Evolutionary conservation across 2,329 filamentous ascomycete species (phyloP).

Genomic region (Hawksworthiomyces lignivorus): DNA sequence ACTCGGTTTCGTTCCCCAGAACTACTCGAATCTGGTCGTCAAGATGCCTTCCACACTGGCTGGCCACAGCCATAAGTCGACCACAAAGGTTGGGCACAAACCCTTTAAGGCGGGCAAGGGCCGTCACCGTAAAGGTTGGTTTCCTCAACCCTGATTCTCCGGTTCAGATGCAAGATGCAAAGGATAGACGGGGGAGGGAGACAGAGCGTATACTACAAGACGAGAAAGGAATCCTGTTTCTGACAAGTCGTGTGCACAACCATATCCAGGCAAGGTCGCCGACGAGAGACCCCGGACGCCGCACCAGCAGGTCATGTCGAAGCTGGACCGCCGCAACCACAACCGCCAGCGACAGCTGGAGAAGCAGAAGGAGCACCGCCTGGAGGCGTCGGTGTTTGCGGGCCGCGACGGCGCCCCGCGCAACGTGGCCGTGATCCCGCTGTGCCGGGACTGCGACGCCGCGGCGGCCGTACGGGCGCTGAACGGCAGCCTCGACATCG

Average conservation of each 20-base stretch:
- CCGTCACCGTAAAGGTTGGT: conserved; percentile 26
- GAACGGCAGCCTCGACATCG: conserved; percentile 73
- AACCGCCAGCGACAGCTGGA: conserved; percentile 79
- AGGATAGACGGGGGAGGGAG: too few species aligned
- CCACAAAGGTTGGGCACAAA: conserved; percentile 84
- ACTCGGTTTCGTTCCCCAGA: too few species aligned
- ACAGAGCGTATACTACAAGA: too few species aligned
- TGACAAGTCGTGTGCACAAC: too few species aligned
- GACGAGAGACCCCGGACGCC: conserved; percentile 77
- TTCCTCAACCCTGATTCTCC: not conserved
- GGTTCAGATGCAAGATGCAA: too few species aligned
- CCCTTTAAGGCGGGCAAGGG: conserved; percentile 87
- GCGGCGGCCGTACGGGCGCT: conserved; percentile 60
- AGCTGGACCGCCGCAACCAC: conserved; percentile 90
- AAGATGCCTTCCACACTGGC: conserved; percentile 29
- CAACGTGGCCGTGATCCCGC: conserved; percentile 78
- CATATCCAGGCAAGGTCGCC: conserved; percentile 62
- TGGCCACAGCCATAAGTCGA: conserved; percentile 82
- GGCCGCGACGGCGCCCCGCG: conserved; percentile 81
- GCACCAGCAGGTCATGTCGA: conserved; percentile 95
- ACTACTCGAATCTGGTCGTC: too few species aligned
- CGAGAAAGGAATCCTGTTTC: too few species aligned
- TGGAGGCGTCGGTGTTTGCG: conserved; percentile 73
- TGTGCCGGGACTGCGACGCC: conserved; percentile 66
- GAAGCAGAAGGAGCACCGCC: conserved; percentile 77